These are phyloP conservation scores for Ilyonectria mors-panacis DNA, from an alignment of 2,329 filamentous ascomycete genomes.

Conservation along the genomic window DNA sequence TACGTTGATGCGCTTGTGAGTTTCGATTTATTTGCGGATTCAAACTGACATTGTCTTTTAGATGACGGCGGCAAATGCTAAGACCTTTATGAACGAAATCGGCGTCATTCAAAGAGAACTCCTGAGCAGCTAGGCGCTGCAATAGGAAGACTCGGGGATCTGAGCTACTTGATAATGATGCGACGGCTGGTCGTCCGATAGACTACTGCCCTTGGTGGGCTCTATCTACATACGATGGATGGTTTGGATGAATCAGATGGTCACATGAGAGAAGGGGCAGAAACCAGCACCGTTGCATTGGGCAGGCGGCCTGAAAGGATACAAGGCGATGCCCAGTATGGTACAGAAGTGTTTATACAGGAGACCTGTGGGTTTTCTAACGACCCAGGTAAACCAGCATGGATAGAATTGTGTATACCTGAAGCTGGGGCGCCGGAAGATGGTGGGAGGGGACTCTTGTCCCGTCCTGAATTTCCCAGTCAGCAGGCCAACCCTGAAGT, in stretches of 20 bases:
- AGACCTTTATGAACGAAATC: conserved; percentile 66
- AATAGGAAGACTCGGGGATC: conserved; percentile 25
- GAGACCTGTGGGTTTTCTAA: conserved; percentile 23
- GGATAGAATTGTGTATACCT: conserved; percentile 45
- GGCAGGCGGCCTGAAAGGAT: conserved; percentile 34
- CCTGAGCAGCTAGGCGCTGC: conserved; percentile 53
- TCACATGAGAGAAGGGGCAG: conserved; percentile 26
- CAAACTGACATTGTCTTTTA: conserved; percentile 46
- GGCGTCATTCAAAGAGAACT: conserved; percentile 67
- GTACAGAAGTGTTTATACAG: conserved; percentile 39
- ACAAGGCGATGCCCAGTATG: conserved; percentile 36
- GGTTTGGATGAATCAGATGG: conserved; percentile 29
- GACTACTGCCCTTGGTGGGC: conserved; percentile 24
- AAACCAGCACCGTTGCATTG: conserved; percentile 24
- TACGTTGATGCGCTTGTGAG: conserved; percentile 52
- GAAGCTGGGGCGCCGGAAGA: conserved; percentile 31
- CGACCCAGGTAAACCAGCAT: conserved; percentile 32
- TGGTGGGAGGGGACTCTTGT: conserved; percentile 12
- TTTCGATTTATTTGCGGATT: not conserved
- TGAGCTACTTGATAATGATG: conserved; percentile 30
- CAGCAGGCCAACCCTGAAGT: conserved; percentile 15
- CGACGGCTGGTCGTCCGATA: conserved; percentile 14
- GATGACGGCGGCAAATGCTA: conserved; percentile 70
- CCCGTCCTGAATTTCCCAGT: conserved; percentile 3
- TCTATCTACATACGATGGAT: conserved; percentile 23